A percentile compares a stretch with the other conserved stretches of the same genome.
Conservation (phyloP, 495 filamentous ascomycete species). For the Daldinia vernicosa region DNA sequence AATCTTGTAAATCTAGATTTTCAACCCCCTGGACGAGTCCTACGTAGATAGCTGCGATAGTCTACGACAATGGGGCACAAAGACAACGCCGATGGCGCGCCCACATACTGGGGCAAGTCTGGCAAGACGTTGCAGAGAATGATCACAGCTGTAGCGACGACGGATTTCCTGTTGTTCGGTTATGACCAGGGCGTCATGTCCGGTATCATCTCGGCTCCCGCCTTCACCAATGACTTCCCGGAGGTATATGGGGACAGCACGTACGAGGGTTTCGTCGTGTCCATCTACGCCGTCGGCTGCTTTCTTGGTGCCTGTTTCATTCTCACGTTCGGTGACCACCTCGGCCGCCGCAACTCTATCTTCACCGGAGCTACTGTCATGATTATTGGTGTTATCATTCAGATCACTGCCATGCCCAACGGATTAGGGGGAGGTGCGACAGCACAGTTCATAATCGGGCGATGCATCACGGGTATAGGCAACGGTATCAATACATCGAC, state of each 20-base stretch:
- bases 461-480: slow-evolving; percentile 76
- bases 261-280: slow-evolving; percentile 79
- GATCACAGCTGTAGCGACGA: slow-evolving; percentile 63
- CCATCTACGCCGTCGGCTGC: slow-evolving; percentile 73
- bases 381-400: slow-evolving; percentile 74
- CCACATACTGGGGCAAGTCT: slow-evolving; percentile 40
- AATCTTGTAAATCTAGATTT: slow-evolving; percentile 1
- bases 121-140: slow-evolving; percentile 23
- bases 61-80: slow-evolving; percentile 34
- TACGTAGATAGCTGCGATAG: slow-evolving; percentile 5
- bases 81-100: slow-evolving; percentile 35
- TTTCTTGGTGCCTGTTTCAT: slow-evolving; percentile 71
- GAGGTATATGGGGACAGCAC: slow-evolving; percentile 49
- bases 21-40: slow-evolving; percentile 19
- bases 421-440: slow-evolving; percentile 43
- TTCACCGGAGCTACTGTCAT: slow-evolving; percentile 72
- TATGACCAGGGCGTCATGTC: slow-evolving; percentile 68
- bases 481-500: slow-evolving; percentile 78
- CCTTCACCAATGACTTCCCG: slow-evolving; percentile 51
- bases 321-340: slow-evolving; percentile 71
- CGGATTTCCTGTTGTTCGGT: slow-evolving; percentile 66
- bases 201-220: slow-evolving; percentile 52
- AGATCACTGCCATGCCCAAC: slow-evolving; percentile 61
- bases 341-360: slow-evolving; percentile 75
- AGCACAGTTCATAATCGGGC: slow-evolving; percentile 77